phyloP scores from a whole-genome alignment of 1,139 yeast species.

The Yamadazyma diospyri region DNA sequence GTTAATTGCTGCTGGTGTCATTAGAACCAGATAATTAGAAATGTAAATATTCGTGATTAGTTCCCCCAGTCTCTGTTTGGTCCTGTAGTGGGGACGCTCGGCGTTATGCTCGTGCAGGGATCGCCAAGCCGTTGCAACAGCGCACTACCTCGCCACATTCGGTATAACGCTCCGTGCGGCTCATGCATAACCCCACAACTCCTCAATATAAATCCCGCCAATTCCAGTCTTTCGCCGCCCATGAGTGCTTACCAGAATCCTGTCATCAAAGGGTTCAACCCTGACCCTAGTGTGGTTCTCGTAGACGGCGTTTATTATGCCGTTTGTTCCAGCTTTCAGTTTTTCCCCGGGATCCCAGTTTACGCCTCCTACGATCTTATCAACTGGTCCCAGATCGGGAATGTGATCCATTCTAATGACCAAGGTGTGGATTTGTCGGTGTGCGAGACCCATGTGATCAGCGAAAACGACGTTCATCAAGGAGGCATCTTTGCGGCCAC shows the following conservation, averaged over 20 bases:
- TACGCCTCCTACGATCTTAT: constrained; percentile 10
- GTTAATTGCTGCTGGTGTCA: constrained; percentile 94
- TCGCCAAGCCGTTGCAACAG: too few species aligned
- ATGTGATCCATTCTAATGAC: constrained; percentile 8
- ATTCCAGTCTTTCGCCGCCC: neutral
- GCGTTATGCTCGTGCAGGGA: too few species aligned
- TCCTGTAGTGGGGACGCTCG: too few species aligned
- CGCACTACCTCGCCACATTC: neutral
- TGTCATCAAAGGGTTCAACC: constrained; percentile 9
- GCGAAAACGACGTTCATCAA: constrained; percentile 5
- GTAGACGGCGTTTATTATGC: constrained; percentile 11
- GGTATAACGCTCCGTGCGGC: constrained; percentile 1
- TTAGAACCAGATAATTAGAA: constrained; percentile 75
- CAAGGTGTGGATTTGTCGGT: constrained; percentile 9
- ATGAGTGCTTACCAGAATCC: constrained; percentile 9
- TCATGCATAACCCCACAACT: neutral
- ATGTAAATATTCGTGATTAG: too few species aligned
- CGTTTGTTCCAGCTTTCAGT: constrained; percentile 8
- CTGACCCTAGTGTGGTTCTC: constrained; percentile 10
- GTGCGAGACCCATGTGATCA: constrained; percentile 6
- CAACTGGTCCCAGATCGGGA: constrained; percentile 12
- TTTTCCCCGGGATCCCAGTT: constrained; percentile 11
- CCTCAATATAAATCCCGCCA: too few species aligned
- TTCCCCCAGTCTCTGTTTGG: too few species aligned
- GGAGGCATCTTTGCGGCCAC: constrained; percentile 11